A percentile compares a stretch with the other conserved stretches of the same genome.
phyloP scores from a whole-genome alignment of 225 moss, liverwort and hornwort genomes.

The Climacium dendroides region DNA sequence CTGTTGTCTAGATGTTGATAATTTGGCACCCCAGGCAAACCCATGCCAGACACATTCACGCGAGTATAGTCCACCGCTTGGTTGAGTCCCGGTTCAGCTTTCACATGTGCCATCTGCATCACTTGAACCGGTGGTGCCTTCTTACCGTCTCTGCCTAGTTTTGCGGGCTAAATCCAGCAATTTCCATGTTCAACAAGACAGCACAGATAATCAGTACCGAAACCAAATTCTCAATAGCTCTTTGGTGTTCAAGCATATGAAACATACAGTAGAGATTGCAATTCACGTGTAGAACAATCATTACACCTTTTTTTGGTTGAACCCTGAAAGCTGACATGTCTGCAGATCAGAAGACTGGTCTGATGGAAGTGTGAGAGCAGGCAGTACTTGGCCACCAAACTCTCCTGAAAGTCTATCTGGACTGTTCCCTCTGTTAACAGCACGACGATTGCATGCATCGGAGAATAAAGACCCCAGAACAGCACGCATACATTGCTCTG shows the following conservation, averaged over 20 bases:
- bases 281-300: slow-evolving; percentile 30
- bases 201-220: slow-evolving; percentile 6
- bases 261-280: slow-evolving; percentile 21
- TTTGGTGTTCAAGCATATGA: slow-evolving; percentile 16
- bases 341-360: slow-evolving; percentile 56
- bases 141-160: slow-evolving; percentile 43
- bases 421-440: slow-evolving; percentile 46
- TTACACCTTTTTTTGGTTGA: slow-evolving; percentile 60
- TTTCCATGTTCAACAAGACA: slow-evolving; percentile 6
- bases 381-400: slow-evolving; percentile 44
- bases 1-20: slow-evolving; percentile 47
- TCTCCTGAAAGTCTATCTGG: slow-evolving; percentile 58
- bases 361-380: slow-evolving; percentile 38
- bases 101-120: slow-evolving; percentile 41
- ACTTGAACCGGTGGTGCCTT: slow-evolving; percentile 25
- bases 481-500: slow-evolving; percentile 92
- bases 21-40: slow-evolving; percentile 26
- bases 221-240: neutral
- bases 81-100: slow-evolving; percentile 43
- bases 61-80: slow-evolving; percentile 31
- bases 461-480: slow-evolving; percentile 86
- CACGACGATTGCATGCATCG: slow-evolving; percentile 67
- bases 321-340: slow-evolving; percentile 45
- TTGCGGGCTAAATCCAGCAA: slow-evolving; percentile 23
- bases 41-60: slow-evolving; percentile 10